Base-by-base conservation (phyloP, 345 rosid genomes). In the Psidium friedrichsthalianum region DNA sequence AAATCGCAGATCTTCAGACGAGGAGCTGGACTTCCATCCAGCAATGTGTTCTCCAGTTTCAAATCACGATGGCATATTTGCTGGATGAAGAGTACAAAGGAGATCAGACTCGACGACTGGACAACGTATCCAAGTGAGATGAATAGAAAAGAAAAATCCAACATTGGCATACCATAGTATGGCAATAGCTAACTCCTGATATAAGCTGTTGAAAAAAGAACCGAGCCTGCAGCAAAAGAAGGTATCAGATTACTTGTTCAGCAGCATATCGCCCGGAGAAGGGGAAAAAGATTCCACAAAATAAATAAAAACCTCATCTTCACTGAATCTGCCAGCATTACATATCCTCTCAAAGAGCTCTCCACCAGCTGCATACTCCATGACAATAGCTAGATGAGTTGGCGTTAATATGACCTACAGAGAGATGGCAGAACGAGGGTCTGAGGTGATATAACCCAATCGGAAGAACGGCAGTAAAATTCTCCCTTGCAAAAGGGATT, bases 41-140 rank as follows among this genome's bases (percentile, higher is more conserved):
- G 86, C 90, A 97, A 88, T 15, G 99, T 96, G 88, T 97, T 97
- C 90, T 97, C 99, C 85, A 97, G 89, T 89, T 97, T 97, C 91
- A 97, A 90, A 88, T 97, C 99, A 20, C 99, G 92, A 86, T 97
- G 99, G 92, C 99, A 97, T 84, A 97, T 95, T 97, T 96, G 97
- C 99, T 97, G 82, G 82, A 69, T 69, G 86, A 18, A 53, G 80
- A 51, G 55, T 80, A 83, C 15, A 1, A 24, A n/a, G 18, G 56
- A 47, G 80, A 27, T 59, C 51, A 47, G 44, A 86, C 44, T 61
- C 58, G 10, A 9, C 13, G 20, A 32, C 78, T 32, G 78, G 78
- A 69, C 44, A 18, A 69, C 24, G 6, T 32, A 32, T 69, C 47
- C 24, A 32, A 69, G 44, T 32, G 51, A 59, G 44, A n/a, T 29